These are phyloP conservation scores for Yueomyces sp. DNA, from an alignment of 805 yeast species.

Conservation along the genomic window DNA sequence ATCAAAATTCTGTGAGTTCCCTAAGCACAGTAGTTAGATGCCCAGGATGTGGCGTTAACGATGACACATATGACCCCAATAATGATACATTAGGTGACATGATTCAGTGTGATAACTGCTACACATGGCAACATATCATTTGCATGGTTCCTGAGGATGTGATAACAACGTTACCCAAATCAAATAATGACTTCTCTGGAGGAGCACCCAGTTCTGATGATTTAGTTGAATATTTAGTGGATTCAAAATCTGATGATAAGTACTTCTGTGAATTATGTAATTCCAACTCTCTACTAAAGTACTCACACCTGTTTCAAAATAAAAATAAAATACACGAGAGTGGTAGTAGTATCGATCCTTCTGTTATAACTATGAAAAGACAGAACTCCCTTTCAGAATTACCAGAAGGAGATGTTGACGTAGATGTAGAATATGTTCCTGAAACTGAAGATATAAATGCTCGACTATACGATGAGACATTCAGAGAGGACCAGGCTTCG, in stretches of 20 bases:
- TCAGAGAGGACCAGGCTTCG: too few species aligned
- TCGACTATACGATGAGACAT: too few species aligned
- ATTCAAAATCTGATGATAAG: neutral
- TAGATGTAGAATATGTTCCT: neutral
- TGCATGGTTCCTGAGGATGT: conserved; percentile 34
- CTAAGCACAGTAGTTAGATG: neutral
- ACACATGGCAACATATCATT: conserved; percentile 58
- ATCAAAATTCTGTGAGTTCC: too few species aligned
- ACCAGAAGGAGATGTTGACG: neutral
- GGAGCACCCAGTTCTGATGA: neutral
- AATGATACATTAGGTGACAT: conserved; percentile 44
- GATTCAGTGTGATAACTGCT: conserved; percentile 55
- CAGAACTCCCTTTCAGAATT: neutral
- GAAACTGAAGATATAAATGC: neutral
- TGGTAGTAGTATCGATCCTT: too few species aligned
- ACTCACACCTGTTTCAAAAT: neutral
- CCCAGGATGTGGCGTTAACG: neutral
- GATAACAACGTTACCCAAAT: neutral
- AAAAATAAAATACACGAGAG: too few species aligned
- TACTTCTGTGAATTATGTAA: neutral
- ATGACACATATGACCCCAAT: conserved; percentile 46
- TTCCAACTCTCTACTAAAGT: neutral
- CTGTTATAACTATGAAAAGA: too few species aligned
- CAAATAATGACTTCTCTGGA: neutral
- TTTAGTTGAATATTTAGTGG: neutral